These are phyloP conservation scores for Aspergillus carlsbadensis DNA, from an alignment of 495 filamentous ascomycete genomes.

Conservation along the genomic window DNA sequence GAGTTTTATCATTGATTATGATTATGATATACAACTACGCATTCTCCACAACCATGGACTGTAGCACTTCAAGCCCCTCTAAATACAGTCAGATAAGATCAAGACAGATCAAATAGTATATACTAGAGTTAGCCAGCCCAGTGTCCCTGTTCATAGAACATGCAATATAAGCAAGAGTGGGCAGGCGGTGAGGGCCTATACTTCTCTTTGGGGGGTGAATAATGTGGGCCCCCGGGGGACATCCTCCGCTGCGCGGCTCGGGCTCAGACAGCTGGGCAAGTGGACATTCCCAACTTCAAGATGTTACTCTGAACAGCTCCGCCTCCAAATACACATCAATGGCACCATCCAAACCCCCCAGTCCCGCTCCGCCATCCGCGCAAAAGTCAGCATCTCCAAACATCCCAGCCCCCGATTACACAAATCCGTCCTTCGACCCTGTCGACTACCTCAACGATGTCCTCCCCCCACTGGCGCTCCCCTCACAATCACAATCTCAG, in stretches of 20 bases:
- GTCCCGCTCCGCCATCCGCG: slow-evolving; percentile 11
- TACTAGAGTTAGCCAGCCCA: no score
- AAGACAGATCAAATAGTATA: no score
- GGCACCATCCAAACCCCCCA: slow-evolving; percentile 19
- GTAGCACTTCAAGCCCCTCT: no score
- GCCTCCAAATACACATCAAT: slow-evolving; percentile 9
- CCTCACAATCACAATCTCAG: slow-evolving; percentile 39
- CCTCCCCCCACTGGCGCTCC: slow-evolving; percentile 57
- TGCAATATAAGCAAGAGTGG: no score
- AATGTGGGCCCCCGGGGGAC: not conserved
- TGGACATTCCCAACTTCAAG: not conserved
- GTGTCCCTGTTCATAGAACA: no score
- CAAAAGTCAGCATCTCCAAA: slow-evolving; percentile 38
- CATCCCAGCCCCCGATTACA: slow-evolving; percentile 50
- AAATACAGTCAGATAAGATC: not conserved
- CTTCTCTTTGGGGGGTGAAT: not conserved
- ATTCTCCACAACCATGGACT: not conserved
- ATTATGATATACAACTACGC: not conserved
- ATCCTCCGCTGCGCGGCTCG: not conserved
- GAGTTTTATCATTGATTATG: not conserved
- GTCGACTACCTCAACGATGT: slow-evolving; percentile 77
- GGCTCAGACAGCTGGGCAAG: not conserved
- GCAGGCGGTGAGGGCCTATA: not conserved
- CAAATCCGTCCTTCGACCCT: slow-evolving; percentile 71
- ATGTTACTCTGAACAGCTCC: not conserved